A percentile compares a stretch with the other conserved stretches of the same genome.
phyloP scores from a whole-genome alignment of 345 rosid species.

The Camelina laxa region DNA sequence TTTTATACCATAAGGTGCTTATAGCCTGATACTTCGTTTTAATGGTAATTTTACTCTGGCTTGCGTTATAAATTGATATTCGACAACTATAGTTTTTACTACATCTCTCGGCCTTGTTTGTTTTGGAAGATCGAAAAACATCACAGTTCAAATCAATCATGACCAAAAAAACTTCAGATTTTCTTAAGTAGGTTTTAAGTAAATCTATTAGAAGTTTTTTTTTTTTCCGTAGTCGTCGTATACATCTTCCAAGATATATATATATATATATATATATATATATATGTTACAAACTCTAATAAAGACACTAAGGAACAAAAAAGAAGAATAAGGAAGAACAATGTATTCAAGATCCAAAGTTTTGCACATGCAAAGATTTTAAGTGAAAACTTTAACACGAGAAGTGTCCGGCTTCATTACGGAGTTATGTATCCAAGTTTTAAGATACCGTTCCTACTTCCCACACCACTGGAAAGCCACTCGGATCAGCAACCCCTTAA shows the following conservation, averaged over 20 bases:
- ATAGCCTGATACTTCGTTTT: background rate
- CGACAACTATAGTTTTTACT: background rate
- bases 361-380: constrained; percentile 32
- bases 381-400: constrained; percentile 3
- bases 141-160: background rate
- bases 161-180: background rate
- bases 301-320: constrained; percentile 4
- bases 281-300: background rate
- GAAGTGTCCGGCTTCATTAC: constrained; percentile 29
- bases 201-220: background rate
- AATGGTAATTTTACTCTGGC: too few species aligned
- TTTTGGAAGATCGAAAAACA: background rate
- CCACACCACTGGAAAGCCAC: constrained; percentile 33
- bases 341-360: constrained; percentile 39
- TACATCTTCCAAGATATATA: constrained; percentile 3
- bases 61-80: background rate
- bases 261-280: background rate
- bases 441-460: constrained; percentile 23
- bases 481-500: background rate
- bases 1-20: background rate
- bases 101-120: background rate
- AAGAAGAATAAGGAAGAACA: background rate
- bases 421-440: constrained; percentile 42
- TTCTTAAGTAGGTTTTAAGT: background rate
- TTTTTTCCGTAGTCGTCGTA: background rate